Evolutionary conservation across 106 monocot species (phyloP).

Genomic region (Vanilla planifolia): DNA sequence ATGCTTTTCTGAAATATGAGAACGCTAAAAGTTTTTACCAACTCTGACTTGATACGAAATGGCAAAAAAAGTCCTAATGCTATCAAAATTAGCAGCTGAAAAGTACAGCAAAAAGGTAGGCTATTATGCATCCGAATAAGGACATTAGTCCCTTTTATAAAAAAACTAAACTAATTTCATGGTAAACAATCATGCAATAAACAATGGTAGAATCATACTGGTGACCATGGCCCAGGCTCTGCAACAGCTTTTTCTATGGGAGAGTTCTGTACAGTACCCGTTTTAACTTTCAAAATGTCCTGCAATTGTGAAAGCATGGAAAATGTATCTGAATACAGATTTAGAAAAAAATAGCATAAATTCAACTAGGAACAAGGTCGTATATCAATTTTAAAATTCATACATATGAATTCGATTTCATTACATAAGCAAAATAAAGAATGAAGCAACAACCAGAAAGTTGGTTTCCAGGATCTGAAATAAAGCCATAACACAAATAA

Average conservation of each 20-base stretch:
- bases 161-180: neutral
- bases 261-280: conserved; percentile 80
- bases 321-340: neutral
- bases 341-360: neutral
- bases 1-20: no score
- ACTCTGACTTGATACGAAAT: no score
- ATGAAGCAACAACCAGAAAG: neutral
- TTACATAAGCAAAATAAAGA: neutral
- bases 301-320: conserved; percentile 12
- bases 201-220: conserved; percentile 32
- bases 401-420: neutral
- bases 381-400: no score
- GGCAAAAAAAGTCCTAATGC: no score
- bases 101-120: no score
- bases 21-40: no score
- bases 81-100: no score
- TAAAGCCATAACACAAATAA: no score
- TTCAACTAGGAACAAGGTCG: neutral
- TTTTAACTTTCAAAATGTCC: conserved; percentile 78
- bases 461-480: neutral
- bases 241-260: conserved; percentile 65
- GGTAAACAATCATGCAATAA: neutral
- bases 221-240: conserved; percentile 84
- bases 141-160: neutral
- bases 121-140: neutral